These are phyloP conservation scores for Entamoeba histolytica DNA, from an alignment of 208 protist species.

Conservation along the genomic window DNA sequence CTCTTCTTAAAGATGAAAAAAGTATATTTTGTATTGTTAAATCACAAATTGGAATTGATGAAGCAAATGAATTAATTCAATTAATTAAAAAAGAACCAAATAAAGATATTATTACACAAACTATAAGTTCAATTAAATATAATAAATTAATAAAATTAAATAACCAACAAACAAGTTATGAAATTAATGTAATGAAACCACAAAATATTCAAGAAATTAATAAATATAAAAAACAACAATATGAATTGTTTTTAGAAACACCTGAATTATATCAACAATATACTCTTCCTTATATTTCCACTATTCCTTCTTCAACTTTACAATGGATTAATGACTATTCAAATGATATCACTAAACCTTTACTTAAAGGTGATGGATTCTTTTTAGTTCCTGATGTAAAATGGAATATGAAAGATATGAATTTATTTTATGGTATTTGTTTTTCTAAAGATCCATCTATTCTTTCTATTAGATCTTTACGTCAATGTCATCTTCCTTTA, in stretches of 20 bases:
- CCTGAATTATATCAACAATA: not conserved
- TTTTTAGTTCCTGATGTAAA: not conserved
- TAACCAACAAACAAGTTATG: not conserved
- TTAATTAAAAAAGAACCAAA: not conserved
- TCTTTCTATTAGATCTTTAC: not conserved
- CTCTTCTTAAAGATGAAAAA: not conserved
- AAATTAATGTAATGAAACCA: not conserved
- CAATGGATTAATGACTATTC: not conserved
- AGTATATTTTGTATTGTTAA: not conserved
- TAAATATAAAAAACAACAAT: not conserved
- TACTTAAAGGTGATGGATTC: not conserved
- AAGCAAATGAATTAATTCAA: not conserved
- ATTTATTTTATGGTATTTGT: not conserved
- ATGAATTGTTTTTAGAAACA: not conserved
- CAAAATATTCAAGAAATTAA: not conserved
- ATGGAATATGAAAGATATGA: not conserved
- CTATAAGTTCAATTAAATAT: not conserved
- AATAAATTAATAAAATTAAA: not conserved
- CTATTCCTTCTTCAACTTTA: not conserved
- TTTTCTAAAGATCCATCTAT: not conserved
- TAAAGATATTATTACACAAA: not conserved
- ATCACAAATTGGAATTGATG: not conserved
- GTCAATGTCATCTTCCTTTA: not conserved
- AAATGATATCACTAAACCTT: not conserved
- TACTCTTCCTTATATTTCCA: not conserved